These are phyloP conservation scores for Polyporus arcularius DNA, from an alignment of 768 basidiomycete genomes.

Conservation along the genomic window DNA sequence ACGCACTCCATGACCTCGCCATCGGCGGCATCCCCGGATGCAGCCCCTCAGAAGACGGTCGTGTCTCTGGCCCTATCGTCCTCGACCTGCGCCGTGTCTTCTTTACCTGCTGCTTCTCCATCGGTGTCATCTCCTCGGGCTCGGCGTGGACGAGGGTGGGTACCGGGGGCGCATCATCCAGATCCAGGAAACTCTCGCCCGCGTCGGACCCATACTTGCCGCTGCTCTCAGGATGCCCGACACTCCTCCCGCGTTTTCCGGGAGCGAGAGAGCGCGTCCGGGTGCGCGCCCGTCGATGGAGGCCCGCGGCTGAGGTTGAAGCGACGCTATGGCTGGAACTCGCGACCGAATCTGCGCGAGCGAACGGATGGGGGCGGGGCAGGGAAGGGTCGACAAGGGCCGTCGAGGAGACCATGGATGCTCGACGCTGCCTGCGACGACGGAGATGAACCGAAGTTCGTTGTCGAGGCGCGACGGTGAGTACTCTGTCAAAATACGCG, in stretches of 20 bases:
- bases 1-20: conserved; percentile 15
- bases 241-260: conserved; percentile 27
- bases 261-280: conserved; percentile 29
- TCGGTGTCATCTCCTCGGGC: conserved; percentile 17
- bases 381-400: conserved; percentile 22
- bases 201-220: conserved; percentile 17
- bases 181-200: conserved; percentile 18
- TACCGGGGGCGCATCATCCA: conserved; percentile 22
- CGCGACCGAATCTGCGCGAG: conserved; percentile 33
- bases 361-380: conserved; percentile 17
- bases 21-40: conserved; percentile 4
- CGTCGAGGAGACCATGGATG: conserved; percentile 33
- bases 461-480: conserved; percentile 14
- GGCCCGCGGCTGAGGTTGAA: conserved; percentile 18
- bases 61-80: conserved; percentile 11
- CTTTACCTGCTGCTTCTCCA: conserved; percentile 11
- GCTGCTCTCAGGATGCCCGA: conserved; percentile 15
- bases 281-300: conserved; percentile 34
- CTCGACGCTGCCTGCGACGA: conserved; percentile 31
- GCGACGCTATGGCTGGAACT: conserved; percentile 28
- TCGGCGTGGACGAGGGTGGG: conserved; percentile 20
- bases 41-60: conserved; percentile 1
- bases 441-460: conserved; percentile 14
- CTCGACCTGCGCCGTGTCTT: conserved; percentile 13
- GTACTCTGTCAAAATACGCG: conserved; percentile 9